Evolutionary conservation across 495 filamentous ascomycete species (phyloP).

Genomic region (Paragyromitra xinjiangensis): DNA sequence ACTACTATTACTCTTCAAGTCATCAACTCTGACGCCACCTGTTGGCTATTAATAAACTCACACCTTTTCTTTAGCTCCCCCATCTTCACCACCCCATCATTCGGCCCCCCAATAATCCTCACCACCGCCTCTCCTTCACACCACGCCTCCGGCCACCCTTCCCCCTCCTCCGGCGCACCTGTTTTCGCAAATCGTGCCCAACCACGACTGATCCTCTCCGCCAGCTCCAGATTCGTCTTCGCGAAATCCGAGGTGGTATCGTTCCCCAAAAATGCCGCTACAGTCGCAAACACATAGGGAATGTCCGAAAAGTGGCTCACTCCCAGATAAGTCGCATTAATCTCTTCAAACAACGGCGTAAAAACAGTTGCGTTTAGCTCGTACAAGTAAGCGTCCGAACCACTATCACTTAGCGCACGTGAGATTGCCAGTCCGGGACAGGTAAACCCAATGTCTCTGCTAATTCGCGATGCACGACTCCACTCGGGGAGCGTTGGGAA

Average conservation of each 20-base stretch:
- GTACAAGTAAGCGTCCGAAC: background rate
- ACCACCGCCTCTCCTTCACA: background rate
- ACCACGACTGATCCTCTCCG: background rate
- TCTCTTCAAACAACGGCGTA: background rate
- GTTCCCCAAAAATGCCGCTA: constrained; percentile 1
- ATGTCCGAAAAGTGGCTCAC: constrained; percentile 16
- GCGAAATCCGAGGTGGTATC: background rate
- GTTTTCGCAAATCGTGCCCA: constrained; percentile 2
- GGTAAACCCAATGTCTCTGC: background rate
- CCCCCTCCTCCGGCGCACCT: background rate
- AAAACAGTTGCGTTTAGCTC: background rate
- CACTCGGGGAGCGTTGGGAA: background rate
- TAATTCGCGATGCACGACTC: background rate
- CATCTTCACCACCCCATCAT: background rate
- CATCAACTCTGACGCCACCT: background rate
- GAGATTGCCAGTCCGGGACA: background rate
- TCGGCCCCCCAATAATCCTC: constrained; percentile 7
- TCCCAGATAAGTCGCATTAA: background rate
- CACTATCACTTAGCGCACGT: background rate
- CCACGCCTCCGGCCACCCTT: constrained; percentile 14
- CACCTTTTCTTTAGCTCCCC: background rate
- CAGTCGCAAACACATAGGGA: constrained; percentile 6
- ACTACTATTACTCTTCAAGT: background rate
- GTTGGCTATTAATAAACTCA: background rate
- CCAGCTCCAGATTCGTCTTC: background rate